Conservation (phyloP, 371 early-diverging fungal genomes). For the Blakeslea trispora region DNA sequence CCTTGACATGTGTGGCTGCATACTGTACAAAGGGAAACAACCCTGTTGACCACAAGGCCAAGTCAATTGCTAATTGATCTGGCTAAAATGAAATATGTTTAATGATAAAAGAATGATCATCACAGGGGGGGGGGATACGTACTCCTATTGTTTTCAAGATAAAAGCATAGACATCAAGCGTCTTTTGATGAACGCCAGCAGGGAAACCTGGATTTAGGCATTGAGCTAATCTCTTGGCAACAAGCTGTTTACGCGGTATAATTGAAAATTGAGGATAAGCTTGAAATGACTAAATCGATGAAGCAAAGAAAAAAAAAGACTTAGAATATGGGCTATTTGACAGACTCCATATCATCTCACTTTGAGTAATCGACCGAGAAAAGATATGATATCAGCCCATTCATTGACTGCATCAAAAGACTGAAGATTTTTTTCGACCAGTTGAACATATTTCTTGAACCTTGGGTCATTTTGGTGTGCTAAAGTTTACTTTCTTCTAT, state of each 20-base stretch:
- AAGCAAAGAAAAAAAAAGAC: not conserved
- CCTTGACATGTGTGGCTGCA: slow-evolving; percentile 84
- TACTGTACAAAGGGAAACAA: slow-evolving; percentile 91
- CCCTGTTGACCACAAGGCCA: slow-evolving; percentile 87
- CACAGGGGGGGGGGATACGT: slow-evolving; percentile 17
- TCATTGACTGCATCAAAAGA: slow-evolving; percentile 92
- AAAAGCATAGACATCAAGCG: slow-evolving; percentile 88
- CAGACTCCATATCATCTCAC: slow-evolving; percentile 39
- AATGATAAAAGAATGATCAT: slow-evolving; percentile 1
- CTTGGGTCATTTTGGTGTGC: slow-evolving; percentile 64
- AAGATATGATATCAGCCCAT: slow-evolving; percentile 96
- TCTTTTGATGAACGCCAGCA: slow-evolving; percentile 98
- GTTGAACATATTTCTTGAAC: slow-evolving; percentile 77
- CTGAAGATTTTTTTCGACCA: slow-evolving; percentile 83
- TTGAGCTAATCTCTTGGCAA: slow-evolving; percentile 96
- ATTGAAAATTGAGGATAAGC: slow-evolving; percentile 73
- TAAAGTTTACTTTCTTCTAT: not conserved
- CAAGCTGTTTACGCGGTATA: slow-evolving; percentile 84
- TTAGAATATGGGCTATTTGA: not conserved
- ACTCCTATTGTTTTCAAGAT: slow-evolving; percentile 88
- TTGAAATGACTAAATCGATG: slow-evolving; percentile 85
- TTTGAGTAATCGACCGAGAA: slow-evolving; percentile 81
- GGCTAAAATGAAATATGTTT: slow-evolving; percentile 34
- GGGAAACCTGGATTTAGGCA: slow-evolving; percentile 99
- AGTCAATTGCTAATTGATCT: slow-evolving; percentile 78